Evolutionary conservation across 805 yeast species (phyloP).

Genomic region (Teunomyces panamensis): DNA sequence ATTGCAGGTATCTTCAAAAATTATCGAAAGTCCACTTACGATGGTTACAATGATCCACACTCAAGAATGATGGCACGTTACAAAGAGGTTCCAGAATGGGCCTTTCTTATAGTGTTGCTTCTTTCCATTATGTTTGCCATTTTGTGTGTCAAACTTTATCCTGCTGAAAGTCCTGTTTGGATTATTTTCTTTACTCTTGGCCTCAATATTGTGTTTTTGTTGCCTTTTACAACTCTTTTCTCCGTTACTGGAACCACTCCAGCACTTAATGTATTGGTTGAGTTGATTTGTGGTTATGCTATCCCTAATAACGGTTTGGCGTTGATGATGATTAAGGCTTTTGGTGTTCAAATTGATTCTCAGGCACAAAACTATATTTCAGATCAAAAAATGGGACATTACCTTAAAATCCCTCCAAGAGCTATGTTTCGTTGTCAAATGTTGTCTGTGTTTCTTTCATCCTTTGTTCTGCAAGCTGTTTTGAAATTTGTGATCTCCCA

Average conservation of each 20-base stretch:
- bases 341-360: conserved; percentile 25
- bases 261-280: conserved; percentile 16
- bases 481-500: conserved; percentile 28
- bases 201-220: conserved; percentile 19
- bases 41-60: conserved; percentile 23
- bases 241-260: conserved; percentile 13
- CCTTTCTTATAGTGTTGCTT: conserved; percentile 20
- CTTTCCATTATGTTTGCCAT: conserved; percentile 24
- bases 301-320: conserved; percentile 24
- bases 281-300: conserved; percentile 22
- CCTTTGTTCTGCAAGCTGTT: conserved; percentile 26
- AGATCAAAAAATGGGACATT: conserved; percentile 34
- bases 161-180: conserved; percentile 21
- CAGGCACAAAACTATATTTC: conserved; percentile 31
- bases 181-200: conserved; percentile 18
- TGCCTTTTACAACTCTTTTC: conserved; percentile 16
- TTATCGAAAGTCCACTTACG: conserved; percentile 7
- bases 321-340: conserved; percentile 18
- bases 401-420: conserved; percentile 19
- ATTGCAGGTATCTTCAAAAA: conserved; percentile 1
- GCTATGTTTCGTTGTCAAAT: conserved; percentile 23
- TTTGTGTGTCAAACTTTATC: conserved; percentile 7
- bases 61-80: conserved; percentile 28
- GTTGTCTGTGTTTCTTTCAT: conserved; percentile 20
- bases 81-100: conserved; percentile 38